phyloP scores from a whole-genome alignment of 225 moss, liverwort and hornwort genomes.

The Physcomitrellopsis africana region DNA sequence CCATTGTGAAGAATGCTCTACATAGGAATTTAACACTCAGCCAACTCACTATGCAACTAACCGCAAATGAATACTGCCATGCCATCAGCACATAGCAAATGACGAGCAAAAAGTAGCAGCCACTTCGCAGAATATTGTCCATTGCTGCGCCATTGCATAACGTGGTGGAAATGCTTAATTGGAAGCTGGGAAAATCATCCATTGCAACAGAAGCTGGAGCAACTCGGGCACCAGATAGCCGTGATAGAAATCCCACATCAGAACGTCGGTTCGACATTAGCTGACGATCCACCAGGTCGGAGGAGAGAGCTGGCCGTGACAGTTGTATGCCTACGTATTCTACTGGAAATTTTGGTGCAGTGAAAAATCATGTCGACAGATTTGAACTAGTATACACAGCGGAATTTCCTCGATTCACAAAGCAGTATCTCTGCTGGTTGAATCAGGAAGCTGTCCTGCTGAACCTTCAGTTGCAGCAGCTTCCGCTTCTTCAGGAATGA shows the following conservation, averaged over 20 bases:
- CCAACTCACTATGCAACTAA: no score
- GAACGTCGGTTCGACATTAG: background rate
- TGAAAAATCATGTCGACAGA: conserved; percentile 44
- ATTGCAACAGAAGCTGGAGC: conserved; percentile 4
- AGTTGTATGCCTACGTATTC: conserved; percentile 1
- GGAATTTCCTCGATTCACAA: conserved; percentile 14
- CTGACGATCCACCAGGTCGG: conserved; percentile 5
- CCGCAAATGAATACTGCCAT: no score
- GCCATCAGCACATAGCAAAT: no score
- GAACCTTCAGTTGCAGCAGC: conserved; percentile 1
- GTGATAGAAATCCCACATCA: conserved; percentile 11
- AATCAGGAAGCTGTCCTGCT: conserved; percentile 15
- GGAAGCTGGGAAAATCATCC: background rate
- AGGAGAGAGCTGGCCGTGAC: background rate
- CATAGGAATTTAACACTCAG: no score
- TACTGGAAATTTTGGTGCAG: conserved; percentile 3
- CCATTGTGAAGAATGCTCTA: no score
- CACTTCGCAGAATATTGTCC: no score
- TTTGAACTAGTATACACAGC: conserved; percentile 34
- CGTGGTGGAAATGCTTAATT: no score
- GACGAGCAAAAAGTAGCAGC: no score
- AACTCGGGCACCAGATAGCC: background rate
- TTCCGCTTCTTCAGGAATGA: conserved; percentile 55
- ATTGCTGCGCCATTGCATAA: no score
- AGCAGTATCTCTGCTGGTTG: conserved; percentile 7